Conservation (phyloP, 306 rosid species). For the Morella rubra region DNA sequence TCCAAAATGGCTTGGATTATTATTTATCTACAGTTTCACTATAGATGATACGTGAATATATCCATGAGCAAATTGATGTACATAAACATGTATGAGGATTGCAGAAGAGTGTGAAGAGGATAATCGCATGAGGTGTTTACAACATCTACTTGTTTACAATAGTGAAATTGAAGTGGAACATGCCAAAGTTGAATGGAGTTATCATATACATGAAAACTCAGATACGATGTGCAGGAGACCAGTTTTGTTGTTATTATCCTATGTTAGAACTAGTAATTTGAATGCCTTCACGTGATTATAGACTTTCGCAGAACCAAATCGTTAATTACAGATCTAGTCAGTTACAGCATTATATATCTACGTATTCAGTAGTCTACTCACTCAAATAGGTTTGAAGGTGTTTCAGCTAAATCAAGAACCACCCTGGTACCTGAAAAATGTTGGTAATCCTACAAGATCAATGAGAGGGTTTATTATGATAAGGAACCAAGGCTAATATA, state of each 20-base stretch:
- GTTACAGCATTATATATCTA: constrained; percentile 26
- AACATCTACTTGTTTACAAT: no score
- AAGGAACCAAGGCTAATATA: constrained; percentile 1
- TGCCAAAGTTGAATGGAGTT: not conserved
- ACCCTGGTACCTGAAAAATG: constrained; percentile 93
- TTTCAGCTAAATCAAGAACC: constrained; percentile 89
- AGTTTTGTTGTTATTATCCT: not conserved
- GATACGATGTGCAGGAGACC: not conserved
- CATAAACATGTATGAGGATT: not conserved
- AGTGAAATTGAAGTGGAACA: not conserved
- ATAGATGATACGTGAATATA: not conserved
- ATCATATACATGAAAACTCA: not conserved
- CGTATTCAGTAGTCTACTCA: constrained; percentile 43
- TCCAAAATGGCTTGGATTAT: no score
- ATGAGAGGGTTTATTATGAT: constrained; percentile 6
- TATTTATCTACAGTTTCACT: not conserved
- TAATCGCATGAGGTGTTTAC: not conserved
- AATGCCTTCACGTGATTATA: not conserved
- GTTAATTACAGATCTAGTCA: not conserved
- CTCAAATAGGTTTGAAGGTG: constrained; percentile 95
- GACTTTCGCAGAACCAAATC: no score
- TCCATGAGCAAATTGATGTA: not conserved
- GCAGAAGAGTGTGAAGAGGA: not conserved
- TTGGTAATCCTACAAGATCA: constrained; percentile 67
- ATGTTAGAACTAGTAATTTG: not conserved